These are phyloP conservation scores for Hirsutella rhossiliensis DNA, from an alignment of 2,329 filamentous ascomycete genomes.

Conservation along the genomic window DNA sequence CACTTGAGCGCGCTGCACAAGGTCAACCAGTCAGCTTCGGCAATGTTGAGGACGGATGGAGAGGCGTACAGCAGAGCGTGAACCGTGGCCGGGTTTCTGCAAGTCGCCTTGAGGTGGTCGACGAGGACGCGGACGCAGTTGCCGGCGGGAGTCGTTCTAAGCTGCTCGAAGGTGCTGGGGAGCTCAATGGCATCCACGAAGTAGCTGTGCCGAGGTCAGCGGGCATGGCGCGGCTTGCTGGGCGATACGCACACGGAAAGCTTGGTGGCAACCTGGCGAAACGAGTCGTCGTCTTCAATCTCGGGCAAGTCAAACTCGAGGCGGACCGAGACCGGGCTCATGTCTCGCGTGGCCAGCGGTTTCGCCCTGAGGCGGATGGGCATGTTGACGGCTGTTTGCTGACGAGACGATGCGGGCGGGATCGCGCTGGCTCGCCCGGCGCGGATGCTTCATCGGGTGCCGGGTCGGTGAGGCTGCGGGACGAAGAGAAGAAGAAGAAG, in stretches of 20 bases:
- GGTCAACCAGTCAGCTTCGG: conserved; percentile 2
- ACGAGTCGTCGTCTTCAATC: conserved; percentile 45
- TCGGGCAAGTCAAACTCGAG: conserved; percentile 34
- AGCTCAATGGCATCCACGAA: conserved; percentile 49
- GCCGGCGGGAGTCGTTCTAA: conserved; percentile 54
- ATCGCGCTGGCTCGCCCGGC: no score
- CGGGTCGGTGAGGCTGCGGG: no score
- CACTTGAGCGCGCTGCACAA: conserved; percentile 56
- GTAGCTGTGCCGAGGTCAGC: conserved; percentile 32
- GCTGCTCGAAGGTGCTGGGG: conserved; percentile 62
- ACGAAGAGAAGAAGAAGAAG: no score
- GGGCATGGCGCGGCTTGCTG: neutral
- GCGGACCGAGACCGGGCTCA: conserved; percentile 21
- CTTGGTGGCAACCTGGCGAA: conserved; percentile 55
- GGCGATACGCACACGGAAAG: conserved; percentile 40
- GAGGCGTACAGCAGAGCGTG: conserved; percentile 57
- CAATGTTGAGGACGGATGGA: neutral
- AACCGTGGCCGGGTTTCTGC: conserved; percentile 58
- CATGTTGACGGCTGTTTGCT: conserved; percentile 11
- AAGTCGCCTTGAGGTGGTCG: conserved; percentile 48
- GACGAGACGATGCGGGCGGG: neutral
- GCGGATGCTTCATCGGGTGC: no score
- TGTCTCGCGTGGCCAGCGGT: conserved; percentile 18
- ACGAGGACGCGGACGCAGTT: conserved; percentile 46
- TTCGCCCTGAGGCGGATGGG: conserved; percentile 24